phyloP scores from a whole-genome alignment of 1,284 basidiomycete species.

The Athelia sp. region DNA sequence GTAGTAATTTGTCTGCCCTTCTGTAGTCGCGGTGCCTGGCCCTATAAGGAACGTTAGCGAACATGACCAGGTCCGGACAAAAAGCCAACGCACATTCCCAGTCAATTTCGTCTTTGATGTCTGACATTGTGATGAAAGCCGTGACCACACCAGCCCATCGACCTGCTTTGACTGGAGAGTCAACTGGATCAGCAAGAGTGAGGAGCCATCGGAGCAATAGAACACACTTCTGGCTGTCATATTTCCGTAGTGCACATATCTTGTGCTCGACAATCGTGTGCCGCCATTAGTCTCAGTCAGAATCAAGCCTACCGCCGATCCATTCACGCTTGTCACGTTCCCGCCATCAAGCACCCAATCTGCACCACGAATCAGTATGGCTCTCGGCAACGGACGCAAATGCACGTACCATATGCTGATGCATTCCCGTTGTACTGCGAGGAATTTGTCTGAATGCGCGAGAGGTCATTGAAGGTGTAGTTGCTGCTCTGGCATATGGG shows the following conservation, averaged over 20 bases:
- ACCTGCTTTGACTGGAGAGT: slow-evolving; percentile 54
- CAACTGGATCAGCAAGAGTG: neutral
- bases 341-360: slow-evolving; percentile 74
- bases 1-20: slow-evolving; percentile 76
- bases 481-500: slow-evolving; percentile 66
- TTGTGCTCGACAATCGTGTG: slow-evolving; percentile 72
- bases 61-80: neutral
- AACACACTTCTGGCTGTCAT: slow-evolving; percentile 63
- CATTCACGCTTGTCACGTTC: slow-evolving; percentile 57
- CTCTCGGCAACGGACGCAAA: neutral
- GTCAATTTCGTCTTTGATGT: slow-evolving; percentile 66
- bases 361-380: neutral
- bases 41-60: neutral
- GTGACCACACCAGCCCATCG: slow-evolving; percentile 75
- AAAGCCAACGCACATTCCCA: slow-evolving; percentile 64
- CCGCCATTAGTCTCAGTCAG: slow-evolving; percentile 70
- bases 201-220: slow-evolving; percentile 4
- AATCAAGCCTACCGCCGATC: slow-evolving; percentile 59
- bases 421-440: slow-evolving; percentile 74
- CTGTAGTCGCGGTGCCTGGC: slow-evolving; percentile 51
- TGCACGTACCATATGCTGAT: slow-evolving; percentile 28
- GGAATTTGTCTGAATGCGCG: slow-evolving; percentile 59
- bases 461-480: slow-evolving; percentile 60
- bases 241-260: slow-evolving; percentile 77
- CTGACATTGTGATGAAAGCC: slow-evolving; percentile 75